Base-by-base conservation (phyloP, 2,329 filamentous ascomycete genomes). In the Microdochium bolleyi region DNA sequence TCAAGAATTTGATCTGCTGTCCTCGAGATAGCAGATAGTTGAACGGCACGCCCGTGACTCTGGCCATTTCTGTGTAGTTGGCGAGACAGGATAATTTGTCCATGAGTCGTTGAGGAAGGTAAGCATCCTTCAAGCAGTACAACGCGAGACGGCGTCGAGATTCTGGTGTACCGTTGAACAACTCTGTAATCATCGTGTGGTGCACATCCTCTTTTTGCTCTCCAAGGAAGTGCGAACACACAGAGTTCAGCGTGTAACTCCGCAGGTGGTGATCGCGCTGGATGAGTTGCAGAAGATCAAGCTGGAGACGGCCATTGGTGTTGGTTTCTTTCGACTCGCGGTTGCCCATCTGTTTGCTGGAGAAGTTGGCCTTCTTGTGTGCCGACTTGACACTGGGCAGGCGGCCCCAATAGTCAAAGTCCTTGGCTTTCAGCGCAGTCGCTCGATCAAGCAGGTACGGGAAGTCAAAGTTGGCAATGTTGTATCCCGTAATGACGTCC, bases 151-250 rank as follows among this genome's bases (percentile, higher is more conserved):
- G 85, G 62, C 95, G 84, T 58, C 94, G 78, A 3, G 92, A 96
- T 66, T 99, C 94, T 0, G 92, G 85, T 0, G 94, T 96, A 56
- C 94, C 94, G 66, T 99, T 97, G 77, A 92, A 96, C 2, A 99
- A 74, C 64, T 97, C 95, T 0, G 95, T 99, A 62, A 99, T 99
- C 91, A 99, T 99, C 2, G 92, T 96, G 71, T 99, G 86, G 65
- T 99, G 94, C 2, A 99, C 94, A 70, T 99, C 94, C 71, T 99
- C 94, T 66, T 99, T 99, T 67, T 99, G 94, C 67, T 99, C 94
- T 49, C 91, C 91, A 24, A 99, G 70, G 64, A 99, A 99, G 58
- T 99, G 88, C 3, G 94, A 88, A 59, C 85, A 95, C 5, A 99
- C 94, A 1, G 94, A 96, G 69, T 99, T 99, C 25, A 99, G 78